Evolutionary conservation across 306 rosid species (phyloP).

Genomic region (Trifolium subterraneum): DNA sequence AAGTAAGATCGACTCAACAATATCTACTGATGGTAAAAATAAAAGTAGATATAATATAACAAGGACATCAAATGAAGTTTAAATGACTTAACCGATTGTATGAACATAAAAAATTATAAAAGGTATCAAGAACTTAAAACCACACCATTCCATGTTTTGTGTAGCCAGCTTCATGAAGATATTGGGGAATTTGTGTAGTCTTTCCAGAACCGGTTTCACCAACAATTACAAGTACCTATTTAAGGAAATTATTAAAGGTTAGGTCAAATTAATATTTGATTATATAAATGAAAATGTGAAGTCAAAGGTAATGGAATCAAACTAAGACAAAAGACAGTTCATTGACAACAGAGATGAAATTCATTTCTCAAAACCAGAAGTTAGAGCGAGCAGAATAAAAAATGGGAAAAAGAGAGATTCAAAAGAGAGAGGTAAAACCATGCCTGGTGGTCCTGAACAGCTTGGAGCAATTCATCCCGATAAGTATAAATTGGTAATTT

Average conservation of each 20-base stretch:
- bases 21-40: constrained; percentile 26
- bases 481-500: constrained; percentile 75
- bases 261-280: constrained; percentile 33
- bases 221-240: constrained; percentile 90
- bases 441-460: constrained; percentile 84
- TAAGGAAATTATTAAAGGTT: constrained; percentile 31
- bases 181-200: constrained; percentile 96
- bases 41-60: constrained; percentile 4
- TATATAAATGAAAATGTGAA: constrained; percentile 4
- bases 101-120: background rate
- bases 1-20: constrained; percentile 16
- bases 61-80: constrained; percentile 16
- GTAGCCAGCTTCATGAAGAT: constrained; percentile 97
- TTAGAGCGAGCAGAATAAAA: constrained; percentile 18
- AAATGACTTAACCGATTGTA: constrained; percentile 29
- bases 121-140: constrained; percentile 2
- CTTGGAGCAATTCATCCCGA: constrained; percentile 84
- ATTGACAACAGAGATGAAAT: constrained; percentile 23
- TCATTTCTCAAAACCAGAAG: constrained; percentile 11
- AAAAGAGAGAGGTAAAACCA: constrained; percentile 1
- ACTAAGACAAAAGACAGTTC: constrained; percentile 6
- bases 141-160: constrained; percentile 88
- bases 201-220: constrained; percentile 99
- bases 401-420: constrained; percentile 8
- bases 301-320: constrained; percentile 14